Conservation (phyloP, 768 basidiomycete species). For the Boletus reticuloceps region DNA sequence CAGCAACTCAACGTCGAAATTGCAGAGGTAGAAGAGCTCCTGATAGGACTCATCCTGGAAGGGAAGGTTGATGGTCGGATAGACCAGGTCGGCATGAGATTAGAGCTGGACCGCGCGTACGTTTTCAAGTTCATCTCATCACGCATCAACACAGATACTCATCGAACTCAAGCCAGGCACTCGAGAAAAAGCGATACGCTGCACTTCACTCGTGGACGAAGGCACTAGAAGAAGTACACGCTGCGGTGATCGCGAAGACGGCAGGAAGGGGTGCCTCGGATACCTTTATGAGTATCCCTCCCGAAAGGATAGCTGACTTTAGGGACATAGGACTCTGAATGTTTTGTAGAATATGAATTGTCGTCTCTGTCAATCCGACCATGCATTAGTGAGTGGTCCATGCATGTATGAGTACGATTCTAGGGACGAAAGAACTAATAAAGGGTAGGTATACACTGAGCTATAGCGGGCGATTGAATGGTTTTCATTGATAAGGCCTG, state of each 20-base stretch:
- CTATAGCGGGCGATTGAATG: too few species aligned
- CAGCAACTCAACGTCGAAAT: slow-evolving; percentile 96
- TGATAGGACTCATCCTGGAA: slow-evolving; percentile 91
- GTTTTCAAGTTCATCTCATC: slow-evolving; percentile 5
- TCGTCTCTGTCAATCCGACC: not conserved
- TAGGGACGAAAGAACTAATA: too few species aligned
- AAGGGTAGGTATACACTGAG: too few species aligned
- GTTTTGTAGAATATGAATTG: slow-evolving; percentile 4
- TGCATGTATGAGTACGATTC: not conserved
- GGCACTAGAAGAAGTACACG: slow-evolving; percentile 74
- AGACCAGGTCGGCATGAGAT: slow-evolving; percentile 91
- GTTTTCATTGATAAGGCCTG: too few species aligned
- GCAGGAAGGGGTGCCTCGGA: slow-evolving; percentile 35
- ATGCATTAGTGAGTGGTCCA: slow-evolving; percentile 1
- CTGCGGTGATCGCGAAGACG: slow-evolving; percentile 73
- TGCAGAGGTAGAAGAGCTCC: slow-evolving; percentile 89
- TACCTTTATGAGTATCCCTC: slow-evolving; percentile 34
- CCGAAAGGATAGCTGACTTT: slow-evolving; percentile 32
- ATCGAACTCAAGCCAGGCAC: slow-evolving; percentile 61
- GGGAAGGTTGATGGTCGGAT: slow-evolving; percentile 97
- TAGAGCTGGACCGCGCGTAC: slow-evolving; percentile 87
- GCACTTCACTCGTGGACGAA: slow-evolving; percentile 82
- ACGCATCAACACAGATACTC: not conserved
- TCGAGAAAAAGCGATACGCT: slow-evolving; percentile 83
- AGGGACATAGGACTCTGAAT: slow-evolving; percentile 27